Base-by-base conservation (phyloP, 768 basidiomycete species). In the Tricholoma terreum region DNA sequence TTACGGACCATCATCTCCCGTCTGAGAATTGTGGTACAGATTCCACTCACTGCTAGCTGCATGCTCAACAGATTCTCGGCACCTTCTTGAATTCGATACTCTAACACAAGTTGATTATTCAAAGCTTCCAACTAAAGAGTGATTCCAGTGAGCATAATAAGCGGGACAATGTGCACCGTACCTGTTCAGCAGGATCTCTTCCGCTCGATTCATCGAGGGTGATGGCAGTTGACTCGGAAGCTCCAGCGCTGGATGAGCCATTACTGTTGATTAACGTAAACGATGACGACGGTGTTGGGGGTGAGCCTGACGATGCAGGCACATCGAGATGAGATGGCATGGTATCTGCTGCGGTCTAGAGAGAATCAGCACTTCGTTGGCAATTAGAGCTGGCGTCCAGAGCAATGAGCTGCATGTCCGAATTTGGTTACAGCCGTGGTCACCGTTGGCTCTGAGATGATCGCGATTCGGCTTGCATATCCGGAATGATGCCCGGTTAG, bases 11-110 rank as follows among this genome's bases (percentile, higher is more conserved):
- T 61, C 6, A 52, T 45, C 17, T 22, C 8, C 24, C 9, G 31
- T 9, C 11, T 11, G 11, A 6, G 11, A 50, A 9, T 9, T 27
- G 12, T 24, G 11, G 15, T 15, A n/a, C 19, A 33, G 31, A 24
- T 34, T 12, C 15, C 10, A 71, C 77, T 64, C 57, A 86, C 86
- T 46, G 77, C 77, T 38, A 85, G 66, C 31, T 79, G 73, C 73
- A 90, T 86, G 63, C 85, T 84, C 12, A 97, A 76, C 59, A 98
- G 80, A 63, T 90, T 94, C 76, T 95, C 92, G 0, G 94, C 94
- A 10, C 94, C 94, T 70, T 94, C 93, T 69, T 86, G 92, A 59
- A 97, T 92, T 54, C 89, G 80, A 59, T 84, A 84, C 73, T 94
- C 88, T 58, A 90, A 79, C 53, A 84, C 82, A 17, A 95, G 77